Percentiles rank a stretch among this genome's conserved stretches.
Conservation (phyloP, 441 rosid genomes). For the Aquilaria agallochum region DNA sequence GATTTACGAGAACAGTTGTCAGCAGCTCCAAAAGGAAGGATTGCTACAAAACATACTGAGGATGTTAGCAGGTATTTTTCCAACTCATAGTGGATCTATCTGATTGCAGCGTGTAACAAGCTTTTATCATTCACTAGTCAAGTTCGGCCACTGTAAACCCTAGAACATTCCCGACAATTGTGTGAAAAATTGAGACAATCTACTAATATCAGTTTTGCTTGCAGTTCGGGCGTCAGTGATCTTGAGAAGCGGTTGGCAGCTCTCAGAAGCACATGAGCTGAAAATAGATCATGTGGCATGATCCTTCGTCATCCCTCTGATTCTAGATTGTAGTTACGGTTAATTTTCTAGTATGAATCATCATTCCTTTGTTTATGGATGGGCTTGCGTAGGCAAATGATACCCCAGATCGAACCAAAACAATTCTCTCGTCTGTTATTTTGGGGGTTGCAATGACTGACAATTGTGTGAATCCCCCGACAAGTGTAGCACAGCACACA, state of each 20-base stretch:
- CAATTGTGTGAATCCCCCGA: too few species aligned
- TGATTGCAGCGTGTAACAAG: neutral
- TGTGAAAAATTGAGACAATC: too few species aligned
- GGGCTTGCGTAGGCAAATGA: too few species aligned
- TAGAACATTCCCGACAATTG: neutral
- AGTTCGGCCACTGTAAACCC: neutral
- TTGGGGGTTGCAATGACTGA: too few species aligned
- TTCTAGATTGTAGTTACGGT: too few species aligned
- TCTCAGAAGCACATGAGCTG: constrained; percentile 59
- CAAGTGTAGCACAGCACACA: too few species aligned
- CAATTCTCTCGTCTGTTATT: too few species aligned
- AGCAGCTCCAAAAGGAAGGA: constrained; percentile 75
- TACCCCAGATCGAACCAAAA: too few species aligned
- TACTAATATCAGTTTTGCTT: constrained; percentile 5
- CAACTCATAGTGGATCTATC: neutral
- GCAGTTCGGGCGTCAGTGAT: constrained; percentile 73
- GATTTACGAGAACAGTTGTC: constrained; percentile 47
- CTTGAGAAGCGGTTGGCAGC: constrained; percentile 91
- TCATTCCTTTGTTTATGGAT: too few species aligned
- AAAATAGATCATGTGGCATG: neutral
- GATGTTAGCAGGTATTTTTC: constrained; percentile 58
- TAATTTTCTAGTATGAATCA: too few species aligned
- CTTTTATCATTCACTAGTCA: neutral
- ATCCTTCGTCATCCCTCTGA: neutral
- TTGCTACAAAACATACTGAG: constrained; percentile 61